Evolutionary conservation across 176 grass and related monocot species (phyloP).

Genomic region (Triticum urartu): DNA sequence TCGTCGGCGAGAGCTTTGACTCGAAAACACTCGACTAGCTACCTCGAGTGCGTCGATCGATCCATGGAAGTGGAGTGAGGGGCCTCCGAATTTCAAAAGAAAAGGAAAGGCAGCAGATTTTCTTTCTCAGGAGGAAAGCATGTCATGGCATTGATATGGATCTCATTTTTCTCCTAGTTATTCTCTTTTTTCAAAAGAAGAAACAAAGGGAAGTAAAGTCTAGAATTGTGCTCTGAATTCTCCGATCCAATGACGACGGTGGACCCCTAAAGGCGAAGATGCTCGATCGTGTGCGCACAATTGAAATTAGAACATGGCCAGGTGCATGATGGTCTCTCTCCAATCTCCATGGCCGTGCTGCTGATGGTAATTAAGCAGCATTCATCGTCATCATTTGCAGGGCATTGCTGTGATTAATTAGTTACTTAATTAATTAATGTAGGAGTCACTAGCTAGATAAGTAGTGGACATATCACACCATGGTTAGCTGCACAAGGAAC

Average conservation of each 20-base stretch:
- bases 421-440: not conserved
- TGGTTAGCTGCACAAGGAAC: not conserved
- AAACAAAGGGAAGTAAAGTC: not conserved
- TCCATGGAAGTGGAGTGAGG: not conserved
- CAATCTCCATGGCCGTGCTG: conserved; percentile 13
- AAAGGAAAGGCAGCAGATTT: conserved; percentile 17
- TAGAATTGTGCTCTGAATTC: not conserved
- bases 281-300: conserved; percentile 6
- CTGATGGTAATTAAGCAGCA: conserved; percentile 19
- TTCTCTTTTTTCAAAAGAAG: not conserved
- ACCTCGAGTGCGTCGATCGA: not conserved
- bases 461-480: not conserved
- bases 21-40: conserved; percentile 35
- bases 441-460: not conserved
- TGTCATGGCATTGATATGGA: not conserved
- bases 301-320: not conserved
- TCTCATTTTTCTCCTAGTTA: not conserved
- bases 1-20: conserved; percentile 33
- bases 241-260: not conserved
- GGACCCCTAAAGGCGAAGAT: conserved; percentile 10
- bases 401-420: not conserved
- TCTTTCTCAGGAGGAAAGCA: conserved; percentile 19
- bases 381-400: conserved; percentile 5
- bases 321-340: conserved; percentile 7
- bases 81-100: conserved; percentile 26